Evolutionary conservation across 768 basidiomycete genomes (phyloP).

Genomic region (Phlegmacium glaucopus): DNA sequence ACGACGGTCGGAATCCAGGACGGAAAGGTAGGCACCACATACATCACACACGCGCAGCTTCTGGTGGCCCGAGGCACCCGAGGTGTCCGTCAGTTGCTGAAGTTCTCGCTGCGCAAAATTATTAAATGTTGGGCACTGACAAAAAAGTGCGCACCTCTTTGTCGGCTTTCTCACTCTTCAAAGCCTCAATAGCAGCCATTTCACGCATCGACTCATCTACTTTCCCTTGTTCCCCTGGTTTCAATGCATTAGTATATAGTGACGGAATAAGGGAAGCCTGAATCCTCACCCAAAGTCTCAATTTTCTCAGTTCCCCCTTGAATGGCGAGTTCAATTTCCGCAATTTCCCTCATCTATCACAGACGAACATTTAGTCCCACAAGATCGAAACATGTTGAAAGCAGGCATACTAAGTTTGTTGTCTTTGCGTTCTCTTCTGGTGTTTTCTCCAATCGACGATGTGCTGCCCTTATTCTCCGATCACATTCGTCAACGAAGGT

Average conservation of each 20-base stretch:
- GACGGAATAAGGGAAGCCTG: slow-evolving; percentile 5
- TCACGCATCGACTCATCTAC: slow-evolving; percentile 99
- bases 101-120: slow-evolving; percentile 68
- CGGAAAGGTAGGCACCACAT: slow-evolving; percentile 98
- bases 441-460: slow-evolving; percentile 96
- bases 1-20: slow-evolving; percentile 97
- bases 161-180: slow-evolving; percentile 93
- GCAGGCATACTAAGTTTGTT: slow-evolving; percentile 74
- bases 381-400: slow-evolving; percentile 1
- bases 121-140: slow-evolving; percentile 1
- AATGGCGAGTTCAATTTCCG: slow-evolving; percentile 97
- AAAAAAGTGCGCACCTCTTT: slow-evolving; percentile 69
- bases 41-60: slow-evolving; percentile 99
- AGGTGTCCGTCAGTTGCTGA: slow-evolving; percentile 95
- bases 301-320: slow-evolving; percentile 99
- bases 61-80: slow-evolving; percentile 99
- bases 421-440: slow-evolving; percentile 99
- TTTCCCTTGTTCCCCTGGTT: slow-evolving; percentile 92
- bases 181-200: slow-evolving; percentile 94
- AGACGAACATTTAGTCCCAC: slow-evolving; percentile 4
- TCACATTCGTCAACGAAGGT: slow-evolving; percentile 98
- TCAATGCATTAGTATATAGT: slow-evolving; percentile 9
- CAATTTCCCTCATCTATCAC: slow-evolving; percentile 94
- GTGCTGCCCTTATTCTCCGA: slow-evolving; percentile 89
- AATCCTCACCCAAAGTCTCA: slow-evolving; percentile 73